phyloP scores from a whole-genome alignment of 352 stramenopile genomes.

The Lagenidium giganteum region DNA sequence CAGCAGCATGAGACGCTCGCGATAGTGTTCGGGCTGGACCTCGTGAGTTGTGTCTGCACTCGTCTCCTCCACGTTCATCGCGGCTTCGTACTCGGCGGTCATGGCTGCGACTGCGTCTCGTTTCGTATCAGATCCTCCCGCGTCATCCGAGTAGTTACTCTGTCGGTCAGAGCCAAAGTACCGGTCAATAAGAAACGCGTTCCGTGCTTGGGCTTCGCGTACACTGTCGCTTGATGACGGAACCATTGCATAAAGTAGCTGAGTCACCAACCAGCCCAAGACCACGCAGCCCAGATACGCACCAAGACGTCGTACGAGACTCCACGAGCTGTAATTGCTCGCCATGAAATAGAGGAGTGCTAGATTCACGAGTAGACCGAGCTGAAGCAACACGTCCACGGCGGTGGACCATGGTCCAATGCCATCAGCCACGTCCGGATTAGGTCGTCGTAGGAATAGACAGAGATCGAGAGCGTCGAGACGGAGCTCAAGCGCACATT shows the following conservation, averaged over 20 bases:
- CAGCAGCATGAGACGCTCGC: constrained; percentile 12
- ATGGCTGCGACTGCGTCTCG: neutral
- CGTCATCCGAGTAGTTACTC: neutral
- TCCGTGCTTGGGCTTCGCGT: constrained; percentile 4
- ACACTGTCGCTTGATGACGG: constrained; percentile 6
- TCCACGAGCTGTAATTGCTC: constrained; percentile 17
- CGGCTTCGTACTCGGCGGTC: neutral
- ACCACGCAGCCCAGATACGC: constrained; percentile 19
- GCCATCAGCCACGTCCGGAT: constrained; percentile 12
- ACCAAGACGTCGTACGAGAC: constrained; percentile 11
- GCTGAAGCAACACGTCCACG: constrained; percentile 6
- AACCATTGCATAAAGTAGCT: constrained; percentile 10
- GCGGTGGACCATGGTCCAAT: constrained; percentile 21
- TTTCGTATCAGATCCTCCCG: too few relatives aligned
- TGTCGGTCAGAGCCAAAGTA: constrained; percentile 12
- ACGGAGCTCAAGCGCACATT: constrained; percentile 21
- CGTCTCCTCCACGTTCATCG: neutral
- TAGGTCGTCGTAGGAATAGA: constrained; percentile 14
- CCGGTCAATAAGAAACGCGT: constrained; percentile 18
- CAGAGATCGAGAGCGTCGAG: constrained; percentile 24
- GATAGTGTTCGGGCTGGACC: too few relatives aligned
- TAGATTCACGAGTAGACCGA: constrained; percentile 13
- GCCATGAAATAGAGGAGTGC: constrained; percentile 22
- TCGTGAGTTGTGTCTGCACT: neutral
- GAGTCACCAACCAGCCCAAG: constrained; percentile 5